phyloP scores from a whole-genome alignment of 495 filamentous ascomycete species.

The Aspergillus leporis region DNA sequence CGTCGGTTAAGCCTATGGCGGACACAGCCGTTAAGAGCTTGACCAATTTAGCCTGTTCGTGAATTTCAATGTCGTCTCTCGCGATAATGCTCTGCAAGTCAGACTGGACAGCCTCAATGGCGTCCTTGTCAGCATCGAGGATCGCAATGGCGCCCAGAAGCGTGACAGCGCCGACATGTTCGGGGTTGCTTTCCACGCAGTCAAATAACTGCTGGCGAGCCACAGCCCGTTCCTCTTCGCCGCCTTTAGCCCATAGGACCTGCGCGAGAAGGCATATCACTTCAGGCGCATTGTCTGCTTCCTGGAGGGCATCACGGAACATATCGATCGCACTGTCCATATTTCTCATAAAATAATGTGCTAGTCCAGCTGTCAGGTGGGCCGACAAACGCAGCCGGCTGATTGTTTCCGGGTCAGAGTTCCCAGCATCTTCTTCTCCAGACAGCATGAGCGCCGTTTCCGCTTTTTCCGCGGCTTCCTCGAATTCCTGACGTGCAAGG shows the following conservation, averaged over 20 bases:
- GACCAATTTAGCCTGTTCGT: constrained; percentile 53
- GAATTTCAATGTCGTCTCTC: constrained; percentile 51
- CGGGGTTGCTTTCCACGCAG: constrained; percentile 66
- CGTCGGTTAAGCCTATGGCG: constrained; percentile 36
- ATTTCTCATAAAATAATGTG: constrained; percentile 66
- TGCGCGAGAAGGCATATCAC: constrained; percentile 86
- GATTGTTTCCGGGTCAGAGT: constrained; percentile 57
- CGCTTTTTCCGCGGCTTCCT: constrained; percentile 68
- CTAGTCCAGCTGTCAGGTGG: constrained; percentile 82
- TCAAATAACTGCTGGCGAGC: constrained; percentile 81
- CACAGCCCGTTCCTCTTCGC: constrained; percentile 67
- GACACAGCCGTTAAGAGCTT: constrained; percentile 60
- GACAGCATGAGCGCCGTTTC: constrained; percentile 72
- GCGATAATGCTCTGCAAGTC: constrained; percentile 73
- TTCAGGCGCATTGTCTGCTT: constrained; percentile 76
- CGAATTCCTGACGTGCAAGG: constrained; percentile 65
- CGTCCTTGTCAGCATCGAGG: constrained; percentile 75
- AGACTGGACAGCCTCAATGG: constrained; percentile 73
- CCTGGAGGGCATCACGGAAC: constrained; percentile 79
- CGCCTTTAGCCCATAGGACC: constrained; percentile 88
- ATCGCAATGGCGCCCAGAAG: constrained; percentile 82
- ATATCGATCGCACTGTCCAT: constrained; percentile 68
- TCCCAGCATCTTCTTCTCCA: constrained; percentile 53
- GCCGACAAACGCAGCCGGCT: constrained; percentile 74
- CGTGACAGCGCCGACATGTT: constrained; percentile 74